phyloP scores from a whole-genome alignment of 345 rosid species.

The Syzygium grande region DNA sequence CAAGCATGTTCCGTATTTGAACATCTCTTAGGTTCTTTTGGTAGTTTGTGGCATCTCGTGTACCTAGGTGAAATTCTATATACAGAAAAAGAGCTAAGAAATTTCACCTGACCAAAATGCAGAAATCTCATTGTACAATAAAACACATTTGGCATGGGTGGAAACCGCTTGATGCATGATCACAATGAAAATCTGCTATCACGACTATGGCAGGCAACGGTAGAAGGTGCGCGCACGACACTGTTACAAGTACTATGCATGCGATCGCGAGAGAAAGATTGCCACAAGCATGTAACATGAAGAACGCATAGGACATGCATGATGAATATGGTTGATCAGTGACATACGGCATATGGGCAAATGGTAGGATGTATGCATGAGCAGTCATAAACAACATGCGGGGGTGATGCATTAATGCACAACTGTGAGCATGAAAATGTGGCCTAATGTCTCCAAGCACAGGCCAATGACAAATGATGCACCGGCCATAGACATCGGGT shows the following conservation, averaged over 20 bases:
- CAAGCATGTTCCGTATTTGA: not conserved
- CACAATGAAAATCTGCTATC: not conserved
- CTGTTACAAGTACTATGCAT: not conserved
- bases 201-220: not conserved
- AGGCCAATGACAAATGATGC: not conserved
- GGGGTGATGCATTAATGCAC: not conserved
- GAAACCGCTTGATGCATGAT: not conserved
- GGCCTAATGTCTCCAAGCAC: not conserved
- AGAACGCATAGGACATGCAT: not conserved
- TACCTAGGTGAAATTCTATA: not conserved
- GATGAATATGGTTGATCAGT: not conserved
- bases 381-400: not conserved
- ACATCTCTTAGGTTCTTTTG: not conserved
- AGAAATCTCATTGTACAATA: not conserved
- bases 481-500: not conserved
- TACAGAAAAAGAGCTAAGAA: not conserved
- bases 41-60: not conserved
- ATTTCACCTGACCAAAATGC: not conserved
- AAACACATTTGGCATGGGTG: not conserved
- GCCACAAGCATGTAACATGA: not conserved
- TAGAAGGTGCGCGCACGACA: not conserved
- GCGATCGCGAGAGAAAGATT: not conserved
- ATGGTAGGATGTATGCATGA: not conserved
- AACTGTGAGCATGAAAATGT: not conserved
- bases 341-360: not conserved